Evolutionary conservation across 106 monocot species (phyloP).

Genomic region (Acanthochlamys bracteata): DNA sequence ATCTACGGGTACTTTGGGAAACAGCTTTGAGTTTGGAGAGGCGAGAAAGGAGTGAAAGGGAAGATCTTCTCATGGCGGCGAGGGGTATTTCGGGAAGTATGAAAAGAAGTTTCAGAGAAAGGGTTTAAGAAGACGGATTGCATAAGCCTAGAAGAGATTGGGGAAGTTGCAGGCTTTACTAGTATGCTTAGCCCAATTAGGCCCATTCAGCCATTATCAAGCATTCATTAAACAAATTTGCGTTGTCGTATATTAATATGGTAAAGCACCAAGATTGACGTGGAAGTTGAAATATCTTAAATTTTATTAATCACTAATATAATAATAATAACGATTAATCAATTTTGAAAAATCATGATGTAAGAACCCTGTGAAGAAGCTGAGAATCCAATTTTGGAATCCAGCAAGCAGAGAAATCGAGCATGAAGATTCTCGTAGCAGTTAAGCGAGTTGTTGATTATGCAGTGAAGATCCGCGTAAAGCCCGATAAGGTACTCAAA

Average conservation of each 20-base stretch:
- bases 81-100: not conserved
- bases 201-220: no score
- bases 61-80: slow-evolving; percentile 31
- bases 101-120: no score
- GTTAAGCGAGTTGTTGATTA: slow-evolving; percentile 98
- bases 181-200: no score
- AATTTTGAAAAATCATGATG: no score
- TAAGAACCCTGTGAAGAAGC: not conserved
- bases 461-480: slow-evolving; percentile 95
- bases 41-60: slow-evolving; percentile 16
- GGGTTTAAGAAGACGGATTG: not conserved
- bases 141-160: not conserved
- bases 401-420: no score
- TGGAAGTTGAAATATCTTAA: no score
- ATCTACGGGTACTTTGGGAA: slow-evolving; percentile 1
- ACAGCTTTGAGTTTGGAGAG: slow-evolving; percentile 10
- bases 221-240: no score
- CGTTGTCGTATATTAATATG: no score
- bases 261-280: no score
- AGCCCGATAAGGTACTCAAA: slow-evolving; percentile 85
- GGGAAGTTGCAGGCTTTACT: no score
- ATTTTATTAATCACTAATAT: no score
- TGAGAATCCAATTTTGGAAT: not conserved
- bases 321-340: no score
- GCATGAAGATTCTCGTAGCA: slow-evolving; percentile 98